Conservation (phyloP, 768 basidiomycete species). For the Lactarius evosmus region DNA sequence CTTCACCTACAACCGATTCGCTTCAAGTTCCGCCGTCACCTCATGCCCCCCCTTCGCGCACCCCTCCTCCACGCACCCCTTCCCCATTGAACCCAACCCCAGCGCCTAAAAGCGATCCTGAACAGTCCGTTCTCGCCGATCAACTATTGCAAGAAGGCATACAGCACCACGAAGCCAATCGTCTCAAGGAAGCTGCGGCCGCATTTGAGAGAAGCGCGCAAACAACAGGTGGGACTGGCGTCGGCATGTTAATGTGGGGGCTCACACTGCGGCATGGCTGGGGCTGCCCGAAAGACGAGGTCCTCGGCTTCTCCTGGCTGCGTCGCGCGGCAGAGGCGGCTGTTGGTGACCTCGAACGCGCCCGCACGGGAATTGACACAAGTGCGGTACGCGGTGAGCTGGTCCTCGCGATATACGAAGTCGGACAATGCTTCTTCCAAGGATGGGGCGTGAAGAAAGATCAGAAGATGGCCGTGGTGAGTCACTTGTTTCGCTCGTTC, state of each 20-base stretch:
- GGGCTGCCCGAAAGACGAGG: constrained; percentile 81
- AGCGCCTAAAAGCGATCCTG: constrained; percentile 18
- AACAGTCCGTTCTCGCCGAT: constrained; percentile 45
- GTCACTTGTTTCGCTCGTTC: constrained; percentile 32
- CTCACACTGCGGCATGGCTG: constrained; percentile 82
- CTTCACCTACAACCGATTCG: constrained; percentile 13
- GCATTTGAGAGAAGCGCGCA: constrained; percentile 78
- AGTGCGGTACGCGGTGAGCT: constrained; percentile 67
- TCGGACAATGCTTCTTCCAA: constrained; percentile 89
- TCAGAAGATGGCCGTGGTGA: constrained; percentile 83
- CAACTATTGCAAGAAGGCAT: constrained; percentile 77
- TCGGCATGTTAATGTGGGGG: constrained; percentile 94
- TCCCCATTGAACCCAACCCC: constrained; percentile 3
- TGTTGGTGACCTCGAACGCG: constrained; percentile 68
- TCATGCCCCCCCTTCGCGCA: constrained; percentile 13
- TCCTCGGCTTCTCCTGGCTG: constrained; percentile 77
- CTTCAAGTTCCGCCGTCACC: constrained; percentile 28
- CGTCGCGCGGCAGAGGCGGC: constrained; percentile 78
- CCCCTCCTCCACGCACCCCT: constrained; percentile 5
- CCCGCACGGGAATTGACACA: constrained; percentile 51
- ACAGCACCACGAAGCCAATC: constrained; percentile 70
- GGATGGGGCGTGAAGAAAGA: constrained; percentile 89
- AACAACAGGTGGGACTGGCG: constrained; percentile 72
- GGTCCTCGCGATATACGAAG: constrained; percentile 86
- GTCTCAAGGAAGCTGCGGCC: constrained; percentile 60